Percentiles rank a stretch among this genome's conserved stretches.
Evolutionary conservation across 805 yeast species (phyloP).

Genomic region (Candida sanyiensis): DNA sequence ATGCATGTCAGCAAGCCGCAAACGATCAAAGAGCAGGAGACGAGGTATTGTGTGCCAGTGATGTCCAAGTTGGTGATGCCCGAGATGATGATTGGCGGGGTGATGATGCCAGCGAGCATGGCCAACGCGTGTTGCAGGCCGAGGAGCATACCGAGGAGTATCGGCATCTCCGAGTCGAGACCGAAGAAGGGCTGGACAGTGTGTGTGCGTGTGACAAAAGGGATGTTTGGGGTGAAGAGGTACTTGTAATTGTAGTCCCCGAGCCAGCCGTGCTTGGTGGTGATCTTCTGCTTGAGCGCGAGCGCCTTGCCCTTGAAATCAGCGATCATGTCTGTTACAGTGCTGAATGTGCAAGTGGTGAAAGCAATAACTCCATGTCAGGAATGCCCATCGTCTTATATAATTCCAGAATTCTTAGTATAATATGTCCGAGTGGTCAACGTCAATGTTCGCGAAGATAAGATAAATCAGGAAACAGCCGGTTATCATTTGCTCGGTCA

Average conservation of each 20-base stretch:
- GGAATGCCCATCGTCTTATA: too few species aligned
- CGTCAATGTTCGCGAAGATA: too few species aligned
- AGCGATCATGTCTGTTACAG: too few species aligned
- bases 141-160: constrained; percentile 64
- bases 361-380: neutral
- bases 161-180: constrained; percentile 72
- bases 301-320: too few species aligned
- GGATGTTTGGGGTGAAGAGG: constrained; percentile 74
- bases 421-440: too few species aligned
- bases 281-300: constrained; percentile 25
- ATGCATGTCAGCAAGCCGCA: constrained; percentile 66
- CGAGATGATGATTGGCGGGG: constrained; percentile 77
- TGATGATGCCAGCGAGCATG: constrained; percentile 86
- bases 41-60: constrained; percentile 52
- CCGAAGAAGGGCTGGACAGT: constrained; percentile 77
- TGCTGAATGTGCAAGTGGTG: neutral
- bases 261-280: constrained; percentile 75
- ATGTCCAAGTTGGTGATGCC: constrained; percentile 53
- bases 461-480: too few species aligned
- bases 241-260: constrained; percentile 83
- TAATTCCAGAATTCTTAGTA: too few species aligned
- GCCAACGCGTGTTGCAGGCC: constrained; percentile 87
- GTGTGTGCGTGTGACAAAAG: constrained; percentile 46
- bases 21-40: constrained; percentile 66
- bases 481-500: too few species aligned